Base-by-base conservation (phyloP, 2,329 filamentous ascomycete species). In the Botrytis deweyae region DNA sequence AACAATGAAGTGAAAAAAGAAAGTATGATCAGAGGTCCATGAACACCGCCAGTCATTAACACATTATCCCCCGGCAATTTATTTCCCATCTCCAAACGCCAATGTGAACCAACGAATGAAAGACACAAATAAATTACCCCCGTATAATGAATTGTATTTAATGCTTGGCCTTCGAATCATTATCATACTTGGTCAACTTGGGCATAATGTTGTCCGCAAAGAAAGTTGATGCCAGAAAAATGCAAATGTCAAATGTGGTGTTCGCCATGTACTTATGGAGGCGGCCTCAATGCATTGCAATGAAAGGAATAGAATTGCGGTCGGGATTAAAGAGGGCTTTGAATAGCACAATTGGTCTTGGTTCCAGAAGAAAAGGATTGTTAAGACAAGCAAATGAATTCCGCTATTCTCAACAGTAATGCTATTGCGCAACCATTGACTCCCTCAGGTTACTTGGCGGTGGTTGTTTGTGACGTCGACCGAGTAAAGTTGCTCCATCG, bases 401-500 rank as follows among this genome's bases (percentile, higher is more conserved):
- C 18, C 36, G 46, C 42, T 33, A 68, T 49, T 58, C 66, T 22
- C 18, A 67, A 40, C 38, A 38, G 18, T 44, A 62, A 58, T 29
- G 52, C 67, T 77, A 78, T 55, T 80, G 67, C 22, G 76, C 77
- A 42, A 75, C 65, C 1, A 75, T 77, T 12, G 76, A 75, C 72
- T 81, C 78, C 58, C 81, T 73, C 38, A 82, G 67, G 2, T 72
- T 72, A 73, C 80, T 81, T 12, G 79, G 78, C 12, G 79, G 78
- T 36, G 65, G 76, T 78, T 90, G 89, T 78, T 87, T 85, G 36
- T 85, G 86, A 74, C 89, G 84, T 78, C 95, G 89, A 46, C 95
- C 95, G 7, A 99, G 85, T 70, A 99, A 84, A 1, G 95, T 98
- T 1, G 96, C 93, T 73, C 96, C 96, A 77, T 97, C 94, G 55